Evolutionary conservation across 2,329 filamentous ascomycete species (phyloP), one percentile per base, ranked within the genome.

Genomic region (Neofusicoccum cordaticola): DNA sequence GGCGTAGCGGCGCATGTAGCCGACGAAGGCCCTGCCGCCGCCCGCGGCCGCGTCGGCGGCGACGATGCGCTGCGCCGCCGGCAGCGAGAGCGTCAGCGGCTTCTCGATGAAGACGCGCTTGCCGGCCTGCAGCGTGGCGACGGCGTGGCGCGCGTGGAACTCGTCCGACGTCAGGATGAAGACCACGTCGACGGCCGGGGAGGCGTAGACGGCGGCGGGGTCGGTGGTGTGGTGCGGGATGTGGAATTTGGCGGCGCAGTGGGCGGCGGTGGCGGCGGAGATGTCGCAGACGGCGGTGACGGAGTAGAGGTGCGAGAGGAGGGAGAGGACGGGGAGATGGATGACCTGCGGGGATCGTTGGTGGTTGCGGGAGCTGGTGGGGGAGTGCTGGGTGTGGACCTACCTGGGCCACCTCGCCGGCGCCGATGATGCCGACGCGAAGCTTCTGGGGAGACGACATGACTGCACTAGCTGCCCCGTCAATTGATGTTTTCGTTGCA

Each of bases 71-170:
- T 82, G 73, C 0, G 82, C 75, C 52, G 82, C 81, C 2, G 75
- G 77, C 19, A 83, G 72, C 27, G 78, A 83, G 4, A 88, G 70
- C 0, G 84, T 79, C 1, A 86, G 69, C 0, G 87, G 86, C 65
- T 88, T 87, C 71, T 89, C 86, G 3, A 89, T 75, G 65, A 89
- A 79, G 11, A 83, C 82, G 66, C 84, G 77, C 71, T 89, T 89
- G 62, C 81, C 79, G 15, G 82, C 73, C 62, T 82, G 67, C 1
- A 89, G 76, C 0, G 85, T 85, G 0, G 81, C 69, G 31, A 87
- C 76, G 2, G 79, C 80, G 64, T 86, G 81, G 3, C 74, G 66
- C n/a, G 79, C 80, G 70, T 88, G 87, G 66, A 80, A 85, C 22
- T 83, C 84, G 67, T 88, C 82, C 3, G 80, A 75, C 37, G 78